Evolutionary conservation across 2,329 filamentous ascomycete species (phyloP).

Genomic region (Rhinocladiella similis): DNA sequence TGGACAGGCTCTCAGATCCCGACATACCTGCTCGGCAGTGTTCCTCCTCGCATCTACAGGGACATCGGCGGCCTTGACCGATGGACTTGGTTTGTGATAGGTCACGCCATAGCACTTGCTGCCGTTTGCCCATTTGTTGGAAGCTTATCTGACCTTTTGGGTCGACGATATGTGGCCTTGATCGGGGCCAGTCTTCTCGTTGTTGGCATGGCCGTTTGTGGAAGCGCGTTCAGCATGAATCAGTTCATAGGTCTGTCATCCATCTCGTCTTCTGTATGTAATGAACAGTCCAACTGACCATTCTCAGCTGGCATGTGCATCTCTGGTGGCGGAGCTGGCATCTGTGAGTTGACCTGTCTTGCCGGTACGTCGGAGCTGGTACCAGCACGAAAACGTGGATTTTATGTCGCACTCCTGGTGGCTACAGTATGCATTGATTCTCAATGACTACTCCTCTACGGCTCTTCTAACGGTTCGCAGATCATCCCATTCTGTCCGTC

Average conservation of each 20-base stretch:
- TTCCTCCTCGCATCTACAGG: slow-evolving; percentile 57
- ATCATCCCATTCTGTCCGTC: slow-evolving; percentile 64
- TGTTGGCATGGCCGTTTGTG: slow-evolving; percentile 60
- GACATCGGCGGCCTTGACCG: slow-evolving; percentile 61
- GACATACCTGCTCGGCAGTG: slow-evolving; percentile 53
- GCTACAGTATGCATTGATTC: slow-evolving; percentile 42
- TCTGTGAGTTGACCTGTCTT: slow-evolving; percentile 68
- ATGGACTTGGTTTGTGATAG: slow-evolving; percentile 62
- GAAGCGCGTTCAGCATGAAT: slow-evolving; percentile 60
- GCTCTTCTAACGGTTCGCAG: too few species aligned
- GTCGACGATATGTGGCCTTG: slow-evolving; percentile 61
- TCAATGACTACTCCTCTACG: too few species aligned
- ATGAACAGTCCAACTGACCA: too few species aligned
- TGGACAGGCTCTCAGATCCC: slow-evolving; percentile 64
- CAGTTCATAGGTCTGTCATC: slow-evolving; percentile 54
- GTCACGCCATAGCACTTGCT: slow-evolving; percentile 56
- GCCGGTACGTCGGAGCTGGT: slow-evolving; percentile 69
- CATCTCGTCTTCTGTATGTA: too few species aligned
- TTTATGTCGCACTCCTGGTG: slow-evolving; percentile 61
- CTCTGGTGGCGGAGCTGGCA: slow-evolving; percentile 64
- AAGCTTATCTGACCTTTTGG: slow-evolving; percentile 63
- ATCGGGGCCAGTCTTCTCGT: slow-evolving; percentile 56
- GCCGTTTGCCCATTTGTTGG: slow-evolving; percentile 66
- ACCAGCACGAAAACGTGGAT: slow-evolving; percentile 63
- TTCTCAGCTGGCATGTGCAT: slow-evolving; percentile 55